Conservation (phyloP, 176 grass and related monocot genomes). For the Aegilops tauschii region DNA sequence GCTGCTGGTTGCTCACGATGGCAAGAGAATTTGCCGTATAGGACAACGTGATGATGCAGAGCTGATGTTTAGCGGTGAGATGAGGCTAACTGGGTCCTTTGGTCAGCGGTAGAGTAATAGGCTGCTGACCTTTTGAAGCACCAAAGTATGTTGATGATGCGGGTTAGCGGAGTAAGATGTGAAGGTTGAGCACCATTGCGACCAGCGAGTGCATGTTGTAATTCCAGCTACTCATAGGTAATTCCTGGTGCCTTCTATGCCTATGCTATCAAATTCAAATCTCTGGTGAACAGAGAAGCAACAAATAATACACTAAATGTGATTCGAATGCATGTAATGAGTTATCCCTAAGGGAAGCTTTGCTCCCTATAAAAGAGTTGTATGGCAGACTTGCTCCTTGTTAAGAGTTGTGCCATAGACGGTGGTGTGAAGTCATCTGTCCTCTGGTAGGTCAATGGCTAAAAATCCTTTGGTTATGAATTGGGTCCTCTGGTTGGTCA, state of each 20-base stretch:
- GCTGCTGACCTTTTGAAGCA: neutral
- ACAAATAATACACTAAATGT: neutral
- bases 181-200: neutral
- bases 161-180: neutral
- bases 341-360: neutral
- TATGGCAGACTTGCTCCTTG: neutral
- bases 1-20: no score
- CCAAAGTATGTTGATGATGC: neutral
- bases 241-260: neutral
- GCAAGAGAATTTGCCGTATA: no score
- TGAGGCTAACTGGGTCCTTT: no score
- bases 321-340: neutral
- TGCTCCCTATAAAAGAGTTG: neutral
- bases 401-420: neutral
- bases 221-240: neutral
- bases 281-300: neutral
- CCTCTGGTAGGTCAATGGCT: neutral
- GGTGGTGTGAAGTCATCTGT: neutral
- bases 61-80: no score
- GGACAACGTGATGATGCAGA: no score
- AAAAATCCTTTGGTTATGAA: neutral
- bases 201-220: constrained; percentile 11
- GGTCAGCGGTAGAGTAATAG: no score
- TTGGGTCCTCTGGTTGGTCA: no score
- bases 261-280: neutral